Base-by-base conservation (phyloP, 2,329 filamentous ascomycete genomes). In the Neofusicoccum laricinum region DNA sequence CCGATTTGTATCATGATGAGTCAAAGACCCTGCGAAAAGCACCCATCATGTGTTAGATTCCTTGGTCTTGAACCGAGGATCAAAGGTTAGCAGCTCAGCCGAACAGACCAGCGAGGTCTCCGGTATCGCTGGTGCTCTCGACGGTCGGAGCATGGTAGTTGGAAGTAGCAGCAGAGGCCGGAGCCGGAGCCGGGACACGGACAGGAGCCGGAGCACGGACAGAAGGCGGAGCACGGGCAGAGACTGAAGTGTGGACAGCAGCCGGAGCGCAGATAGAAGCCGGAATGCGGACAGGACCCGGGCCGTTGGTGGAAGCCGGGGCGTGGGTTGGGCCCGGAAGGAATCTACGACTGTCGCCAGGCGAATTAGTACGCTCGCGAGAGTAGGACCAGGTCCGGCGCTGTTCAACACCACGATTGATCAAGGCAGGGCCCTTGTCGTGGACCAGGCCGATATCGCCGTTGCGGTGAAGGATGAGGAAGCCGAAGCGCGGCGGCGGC, bases 141-240 rank as follows among this genome's bases (percentile, higher is more conserved):
- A 74, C 69, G 4, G 69, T 70, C 14, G 70, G 71, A 0, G 67
- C 25, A 32, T 63, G 65, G 65, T 75, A 73, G 4, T 67, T 68
- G 2, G 70, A 67, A 15, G 66, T 49, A 6, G 59, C 17, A 21
- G 21, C 14, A 10, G 25, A 1, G 15, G 5, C 19, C 21, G 30
- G 40, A 21, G 30, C 40, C 40, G 40, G 40, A 7, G 40, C 40
- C 11, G 40, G 6, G 40, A 4, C 15, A 15, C 11, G 6, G 40
- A 7, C 14, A 17, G 40, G 12, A 17, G 40, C 14, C 14, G 12
- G 14, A 43, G 40, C 14, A 43, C 6, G 3, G 14, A 4, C 14
- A 15, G 12, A 14, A n/a, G 14, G 14, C 12, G 40, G 6, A 15
- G n/a, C 14, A 30, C 25, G 25, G 25, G 25, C 25, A 30, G 25